Base-by-base conservation (phyloP, 2,329 filamentous ascomycete genomes). In the Ploettnerulaceae sp. region DNA sequence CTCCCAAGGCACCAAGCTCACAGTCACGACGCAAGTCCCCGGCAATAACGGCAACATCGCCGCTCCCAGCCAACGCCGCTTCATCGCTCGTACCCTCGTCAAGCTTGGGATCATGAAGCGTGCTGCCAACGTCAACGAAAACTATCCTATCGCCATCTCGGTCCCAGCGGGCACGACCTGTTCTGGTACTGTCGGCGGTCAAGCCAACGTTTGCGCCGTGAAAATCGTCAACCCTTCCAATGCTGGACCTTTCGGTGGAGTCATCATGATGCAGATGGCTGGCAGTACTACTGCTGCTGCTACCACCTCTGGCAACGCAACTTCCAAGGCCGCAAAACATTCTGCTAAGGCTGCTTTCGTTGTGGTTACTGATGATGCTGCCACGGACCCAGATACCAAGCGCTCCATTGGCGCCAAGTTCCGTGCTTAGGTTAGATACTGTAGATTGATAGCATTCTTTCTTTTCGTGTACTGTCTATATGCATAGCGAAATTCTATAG, bases 1-100 rank as follows among this genome's bases (percentile, higher is more conserved):
- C 42, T 48, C 67, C 35, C 62, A 67, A 52, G 82, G 76, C 73
- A 60, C 66, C 21, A 66, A 72, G 49, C 75, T 80, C 61, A 64
- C 72, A 28, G 78, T 82, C 42, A 75, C 74, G 21, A 67, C 68
- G 45, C 73, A 75, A 48, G 69, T 76, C 2, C 71, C 70, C 2
- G 76, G 76, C 47, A 45, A 17, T 11, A 48, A 45, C 2, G 64
- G 69, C 47, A 72, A 70, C 48, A 61, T 61, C 36, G 57, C 56
- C 15, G 59, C 58, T 8, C 56, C 58, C 17, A 57, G 57, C 47
- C 54, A 60, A 49, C 52, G 55, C 8, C 42, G 49, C 18, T 48
- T 61, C 45, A 39, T 60, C 12, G 37, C 51, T 33, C 57, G 60
- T 39, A 52, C 45, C 5, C 55, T 62, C 15, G 55, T 60, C 47